Percentiles rank a stretch among this genome's conserved stretches.
Evolutionary conservation across 164 flowering plant genomes (phyloP).

Genomic region (Stephania cephalantha): DNA sequence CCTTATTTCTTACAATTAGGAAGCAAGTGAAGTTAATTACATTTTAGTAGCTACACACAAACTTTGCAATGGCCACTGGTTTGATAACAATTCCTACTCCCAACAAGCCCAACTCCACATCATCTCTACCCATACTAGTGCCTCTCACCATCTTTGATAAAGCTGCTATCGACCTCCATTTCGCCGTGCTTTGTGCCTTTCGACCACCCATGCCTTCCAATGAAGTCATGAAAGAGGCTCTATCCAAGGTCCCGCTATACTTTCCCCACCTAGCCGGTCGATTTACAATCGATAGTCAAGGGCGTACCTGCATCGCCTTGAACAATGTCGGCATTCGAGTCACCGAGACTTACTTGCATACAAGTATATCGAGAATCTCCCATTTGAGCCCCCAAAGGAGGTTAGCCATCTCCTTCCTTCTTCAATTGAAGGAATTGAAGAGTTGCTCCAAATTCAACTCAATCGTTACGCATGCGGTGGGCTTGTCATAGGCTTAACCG

Average conservation of each 20-base stretch:
- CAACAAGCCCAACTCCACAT: neutral
- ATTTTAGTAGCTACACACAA: too few species aligned
- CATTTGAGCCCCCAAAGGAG: conserved; percentile 12
- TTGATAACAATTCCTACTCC: neutral
- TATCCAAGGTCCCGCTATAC: conserved; percentile 12
- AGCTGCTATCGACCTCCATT: conserved; percentile 22
- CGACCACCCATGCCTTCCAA: conserved; percentile 18
- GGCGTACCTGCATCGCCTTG: conserved; percentile 5
- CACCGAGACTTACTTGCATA: conserved; percentile 8
- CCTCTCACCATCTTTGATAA: conserved; percentile 23
- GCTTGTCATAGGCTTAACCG: conserved; percentile 14
- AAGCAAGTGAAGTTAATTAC: too few species aligned
- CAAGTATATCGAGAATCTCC: conserved; percentile 13
- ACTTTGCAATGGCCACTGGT: too few species aligned
- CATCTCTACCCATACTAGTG: neutral
- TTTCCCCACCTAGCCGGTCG: conserved; percentile 20
- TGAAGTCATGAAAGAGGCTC: conserved; percentile 17
- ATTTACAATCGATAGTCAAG: conserved; percentile 5
- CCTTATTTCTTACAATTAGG: too few species aligned
- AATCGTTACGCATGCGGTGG: conserved; percentile 21
- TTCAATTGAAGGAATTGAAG: conserved; percentile 9
- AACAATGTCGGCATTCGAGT: conserved; percentile 16
- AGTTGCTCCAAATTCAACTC: conserved; percentile 17
- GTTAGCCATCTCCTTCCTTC: conserved; percentile 17
- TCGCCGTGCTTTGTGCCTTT: conserved; percentile 12